Conservation (phyloP, 768 basidiomycete genomes). For the Russula compacta region DNA sequence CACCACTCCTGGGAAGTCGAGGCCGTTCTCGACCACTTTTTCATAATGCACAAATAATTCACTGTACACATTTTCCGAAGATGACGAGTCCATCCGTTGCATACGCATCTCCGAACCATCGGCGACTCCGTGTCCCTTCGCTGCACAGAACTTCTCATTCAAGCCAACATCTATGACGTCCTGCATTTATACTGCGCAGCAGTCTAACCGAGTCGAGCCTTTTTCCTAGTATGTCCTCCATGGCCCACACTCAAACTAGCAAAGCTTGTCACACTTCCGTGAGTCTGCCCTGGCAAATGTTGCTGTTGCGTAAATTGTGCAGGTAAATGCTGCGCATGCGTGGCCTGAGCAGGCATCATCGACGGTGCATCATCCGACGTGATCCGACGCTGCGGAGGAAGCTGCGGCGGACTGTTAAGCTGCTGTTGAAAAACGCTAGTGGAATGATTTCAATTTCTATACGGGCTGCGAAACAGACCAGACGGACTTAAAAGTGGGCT, state of each 20-base stretch:
- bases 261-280: constrained; percentile 54
- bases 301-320: constrained; percentile 36
- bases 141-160: not conserved
- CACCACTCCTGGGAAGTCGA: too few species aligned
- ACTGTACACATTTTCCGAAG: too few species aligned
- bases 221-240: constrained; percentile 43
- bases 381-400: constrained; percentile 81
- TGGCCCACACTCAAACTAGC: constrained; percentile 52
- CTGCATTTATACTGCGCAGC: not conserved
- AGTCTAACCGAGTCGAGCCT: constrained; percentile 42
- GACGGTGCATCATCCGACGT: constrained; percentile 89
- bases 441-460: not conserved
- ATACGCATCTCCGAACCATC: too few species aligned
- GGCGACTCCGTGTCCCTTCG: not conserved
- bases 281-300: constrained; percentile 31
- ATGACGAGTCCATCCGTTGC: too few species aligned
- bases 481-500: constrained; percentile 69
- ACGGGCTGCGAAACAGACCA: not conserved
- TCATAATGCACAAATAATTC: too few species aligned
- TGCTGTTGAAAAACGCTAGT: constrained; percentile 57
- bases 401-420: constrained; percentile 48
- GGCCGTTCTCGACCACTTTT: too few species aligned
- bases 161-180: not conserved
- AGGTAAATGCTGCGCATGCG: constrained; percentile 33
- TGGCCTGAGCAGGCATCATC: constrained; percentile 60